Base-by-base conservation (phyloP, 2,329 filamentous ascomycete species). In the Sclerotinia borealis region DNA sequence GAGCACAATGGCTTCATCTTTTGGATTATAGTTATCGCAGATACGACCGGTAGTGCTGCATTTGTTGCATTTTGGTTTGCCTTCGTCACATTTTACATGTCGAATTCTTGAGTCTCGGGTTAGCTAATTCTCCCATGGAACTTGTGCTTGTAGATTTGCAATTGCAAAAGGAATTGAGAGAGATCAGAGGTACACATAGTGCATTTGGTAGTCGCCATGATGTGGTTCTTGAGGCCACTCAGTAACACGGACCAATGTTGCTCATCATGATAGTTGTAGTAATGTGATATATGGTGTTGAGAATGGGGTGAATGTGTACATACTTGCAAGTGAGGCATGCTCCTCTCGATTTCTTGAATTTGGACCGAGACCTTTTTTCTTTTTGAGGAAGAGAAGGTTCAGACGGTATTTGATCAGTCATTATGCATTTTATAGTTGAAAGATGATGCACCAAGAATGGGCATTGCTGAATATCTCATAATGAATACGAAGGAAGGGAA, bases 221-320 rank as follows among this genome's bases (percentile, higher is more conserved):
- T 79, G 86, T 87, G 88, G 90, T 89, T 92, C 89, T 93, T 93
- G 90, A 92, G 84, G 85, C 88, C 87, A 87, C 88, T 93, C 89
- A 85, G 91, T 86, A 93, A 95, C 90, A 93, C 90, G 90, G 91
- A 93, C 90, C 89, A 93, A 93, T 87, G 82, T 82, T 83, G 89
- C 83, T 93, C 90, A 92, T 93, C 90, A 89, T 83, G 72, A 72
- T 76, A 68, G 9, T 55, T 70, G 3, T 15, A 29, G 11, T 29
- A 22, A 31, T 17, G 15, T 51, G n/a, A n/a, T n/a, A n/a, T n/a
- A n/a, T 54, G 34, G 17, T 10, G 17, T 36, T 19, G 29, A 55
- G 36, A n/a, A 27, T 29, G 34, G n/a, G 6, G 34, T n/a, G 19
- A 27, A 39, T 31, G 25, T 22, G 39, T 36, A 52, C 47, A 31